Evolutionary conservation across 1,139 yeast genomes (phyloP).

Genomic region (Candida buenavistaensis): DNA sequence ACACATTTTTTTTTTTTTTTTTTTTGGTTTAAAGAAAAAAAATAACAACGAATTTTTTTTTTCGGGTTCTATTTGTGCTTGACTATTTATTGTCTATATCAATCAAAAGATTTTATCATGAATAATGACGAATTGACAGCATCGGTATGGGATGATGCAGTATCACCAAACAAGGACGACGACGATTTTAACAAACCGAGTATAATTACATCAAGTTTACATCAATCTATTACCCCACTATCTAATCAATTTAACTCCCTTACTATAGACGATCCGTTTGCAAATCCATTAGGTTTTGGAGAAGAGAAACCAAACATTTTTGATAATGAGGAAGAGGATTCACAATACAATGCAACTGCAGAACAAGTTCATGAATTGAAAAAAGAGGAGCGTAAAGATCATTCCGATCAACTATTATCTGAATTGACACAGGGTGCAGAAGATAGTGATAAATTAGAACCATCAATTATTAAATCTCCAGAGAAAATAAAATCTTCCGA

Average conservation of each 20-base stretch:
- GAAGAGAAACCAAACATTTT: slow-evolving; percentile 17
- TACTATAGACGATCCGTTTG: slow-evolving; percentile 21
- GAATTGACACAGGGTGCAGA: slow-evolving; percentile 38
- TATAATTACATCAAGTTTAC: slow-evolving; percentile 14
- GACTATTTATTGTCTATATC: not conserved
- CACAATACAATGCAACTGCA: slow-evolving; percentile 20
- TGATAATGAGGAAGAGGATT: slow-evolving; percentile 19
- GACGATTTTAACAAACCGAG: slow-evolving; percentile 9
- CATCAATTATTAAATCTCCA: slow-evolving; percentile 23
- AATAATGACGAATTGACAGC: slow-evolving; percentile 38
- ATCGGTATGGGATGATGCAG: slow-evolving; percentile 40
- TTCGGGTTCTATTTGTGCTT: too few species aligned
- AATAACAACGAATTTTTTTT: too few species aligned
- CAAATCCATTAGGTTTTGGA: slow-evolving; percentile 13
- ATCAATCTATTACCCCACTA: slow-evolving; percentile 17
- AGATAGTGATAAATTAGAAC: slow-evolving; percentile 22
- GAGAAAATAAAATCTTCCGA: slow-evolving; percentile 21
- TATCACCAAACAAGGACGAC: slow-evolving; percentile 19
- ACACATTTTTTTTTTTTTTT: too few species aligned
- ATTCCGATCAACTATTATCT: slow-evolving; percentile 34
- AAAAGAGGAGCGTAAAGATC: slow-evolving; percentile 36
- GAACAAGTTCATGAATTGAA: slow-evolving; percentile 37
- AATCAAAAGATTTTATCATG: slow-evolving; percentile 16
- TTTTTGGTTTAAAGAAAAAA: too few species aligned
- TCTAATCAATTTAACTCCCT: slow-evolving; percentile 30